Base-by-base conservation (phyloP, 257 asterid genomes). In the Jacaranda copaia region DNA sequence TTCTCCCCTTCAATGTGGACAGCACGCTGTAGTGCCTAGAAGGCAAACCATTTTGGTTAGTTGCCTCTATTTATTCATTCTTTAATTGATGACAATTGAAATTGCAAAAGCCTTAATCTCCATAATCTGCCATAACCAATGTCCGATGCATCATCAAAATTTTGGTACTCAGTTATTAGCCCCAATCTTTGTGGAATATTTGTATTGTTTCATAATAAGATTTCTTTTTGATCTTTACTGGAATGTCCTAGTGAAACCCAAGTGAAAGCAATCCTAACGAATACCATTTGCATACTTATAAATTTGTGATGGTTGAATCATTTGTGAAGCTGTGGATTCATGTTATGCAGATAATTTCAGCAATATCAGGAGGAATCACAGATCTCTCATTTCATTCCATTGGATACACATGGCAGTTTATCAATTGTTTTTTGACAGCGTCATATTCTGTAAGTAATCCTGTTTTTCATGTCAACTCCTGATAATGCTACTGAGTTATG, bases 321-420 rank as follows among this genome's bases (percentile, higher is more conserved):
- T 70, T 36, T 70, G 39, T 66, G 25, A 81, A 40, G 67, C 18
- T 55, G 45, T 56, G 11, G 58, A 9, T 73, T 72, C 72, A 53
- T 72, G 46, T 68, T 64, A 3, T 89, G 89, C 97, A 96, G 99
- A 91, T 96, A 56, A 87, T 96, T 76, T 93, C 99, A 79, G 98
- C 99, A 78, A 88, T 91, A 80, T 92, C 96, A 16, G 99, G 99
- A 70, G 99, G 99, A 77, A 80, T 96, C 71, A 96, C 99, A 4
- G 99, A 96, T 85, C 89, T 96, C 74, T 90, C 97, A 14, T 96
- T 96, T 77, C 84, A 91, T 86, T 96, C 93, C 70, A 12, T 84
- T 83, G 99, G 99, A 76, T 96, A 96, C 82, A 83, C 90, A 15
- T 96, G 99, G 98, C 99, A 96, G 88, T 84, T 96, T 64, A 75